Base-by-base conservation (phyloP, 1,284 basidiomycete genomes). In the Stereum hirsutum region DNA sequence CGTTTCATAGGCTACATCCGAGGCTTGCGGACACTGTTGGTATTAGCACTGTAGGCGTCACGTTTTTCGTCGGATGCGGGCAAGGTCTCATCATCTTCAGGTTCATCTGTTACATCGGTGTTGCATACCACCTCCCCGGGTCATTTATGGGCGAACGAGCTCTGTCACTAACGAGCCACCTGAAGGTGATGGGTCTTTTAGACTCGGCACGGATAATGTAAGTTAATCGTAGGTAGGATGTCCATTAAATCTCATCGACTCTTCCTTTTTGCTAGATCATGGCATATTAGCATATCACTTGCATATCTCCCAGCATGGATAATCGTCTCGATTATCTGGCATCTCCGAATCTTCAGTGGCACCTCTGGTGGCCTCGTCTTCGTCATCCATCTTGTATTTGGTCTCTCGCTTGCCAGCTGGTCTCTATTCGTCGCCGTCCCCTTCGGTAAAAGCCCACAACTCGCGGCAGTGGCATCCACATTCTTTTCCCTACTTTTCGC, bases 101-200 rank as follows among this genome's bases (percentile, higher is more conserved):
- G 25, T 84, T 85, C 51, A 61, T 86, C 21, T 72, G 71, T 47
- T 86, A 71, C 56, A 60, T 85, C 20, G 81, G 81, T 8, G 78
- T 87, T 32, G 66, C 75, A 0, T 87, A 87, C 54, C 83, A 87
- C 45, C 70, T 86, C 2, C 78, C 83, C 5, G 84, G 82, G 4
- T 69, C 77, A 8, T 73, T 82, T 45, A 66, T 77, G 15, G 68
- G 65, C 1, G 84, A 87, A 53, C 66, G 82, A 33, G 77, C 81
- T 0, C 69, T 63, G 41, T 57, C 71, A 6, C 55, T 86, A 30
- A 82, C 83, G 0, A 64, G 74, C 6, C 80, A 85, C 52, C 72
- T 87, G 63, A 80, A 80, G 54, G 80, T 73, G 4, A 86, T 86
- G 83, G 85, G 84, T 5, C 68, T 86, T 25, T 58, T 72, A 3